These are phyloP conservation scores for Neoboletus subvelutipes DNA, from an alignment of 768 basidiomycete genomes.

Conservation along the genomic window DNA sequence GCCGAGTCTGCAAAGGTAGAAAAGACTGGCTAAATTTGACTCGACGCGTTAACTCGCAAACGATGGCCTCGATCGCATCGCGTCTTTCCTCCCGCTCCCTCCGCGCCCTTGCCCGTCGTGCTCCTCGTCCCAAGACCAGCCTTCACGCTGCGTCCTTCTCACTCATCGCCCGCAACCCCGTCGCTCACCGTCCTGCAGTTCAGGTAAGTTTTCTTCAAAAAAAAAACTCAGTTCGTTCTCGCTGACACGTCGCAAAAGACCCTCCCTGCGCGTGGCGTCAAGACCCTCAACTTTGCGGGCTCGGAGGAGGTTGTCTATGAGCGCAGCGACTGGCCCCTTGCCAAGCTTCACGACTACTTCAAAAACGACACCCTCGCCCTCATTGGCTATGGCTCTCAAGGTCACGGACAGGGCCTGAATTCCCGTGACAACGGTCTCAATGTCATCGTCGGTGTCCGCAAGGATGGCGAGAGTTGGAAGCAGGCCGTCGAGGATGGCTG, in stretches of 20 bases:
- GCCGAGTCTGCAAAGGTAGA: constrained; percentile 12
- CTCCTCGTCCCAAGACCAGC: constrained; percentile 47
- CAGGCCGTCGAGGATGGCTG: constrained; percentile 96
- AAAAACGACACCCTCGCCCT: constrained; percentile 99
- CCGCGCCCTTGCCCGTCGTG: constrained; percentile 65
- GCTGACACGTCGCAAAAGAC: constrained; percentile 32
- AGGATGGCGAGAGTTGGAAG: constrained; percentile 95
- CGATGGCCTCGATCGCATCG: constrained; percentile 57
- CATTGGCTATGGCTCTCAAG: constrained; percentile 98
- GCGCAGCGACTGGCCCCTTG: constrained; percentile 95
- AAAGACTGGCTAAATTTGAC: background rate
- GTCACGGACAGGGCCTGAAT: constrained; percentile 97
- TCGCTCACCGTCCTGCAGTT: constrained; percentile 21
- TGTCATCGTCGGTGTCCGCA: constrained; percentile 97
- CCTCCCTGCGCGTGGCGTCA: constrained; percentile 70
- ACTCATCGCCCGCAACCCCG: constrained; percentile 51
- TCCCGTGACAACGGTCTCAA: constrained; percentile 99
- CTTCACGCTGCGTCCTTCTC: constrained; percentile 66
- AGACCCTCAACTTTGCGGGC: constrained; percentile 96
- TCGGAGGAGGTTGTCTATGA: constrained; percentile 93
- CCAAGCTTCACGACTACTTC: constrained; percentile 99
- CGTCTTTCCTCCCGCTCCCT: constrained; percentile 65
- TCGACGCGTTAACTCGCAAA: constrained; percentile 13
- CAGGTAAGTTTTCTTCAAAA: constrained; percentile 37
- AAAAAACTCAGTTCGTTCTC: constrained; percentile 4